phyloP scores from a whole-genome alignment of 2,329 filamentous ascomycete species.

The Diaporthe citrichinensis region DNA sequence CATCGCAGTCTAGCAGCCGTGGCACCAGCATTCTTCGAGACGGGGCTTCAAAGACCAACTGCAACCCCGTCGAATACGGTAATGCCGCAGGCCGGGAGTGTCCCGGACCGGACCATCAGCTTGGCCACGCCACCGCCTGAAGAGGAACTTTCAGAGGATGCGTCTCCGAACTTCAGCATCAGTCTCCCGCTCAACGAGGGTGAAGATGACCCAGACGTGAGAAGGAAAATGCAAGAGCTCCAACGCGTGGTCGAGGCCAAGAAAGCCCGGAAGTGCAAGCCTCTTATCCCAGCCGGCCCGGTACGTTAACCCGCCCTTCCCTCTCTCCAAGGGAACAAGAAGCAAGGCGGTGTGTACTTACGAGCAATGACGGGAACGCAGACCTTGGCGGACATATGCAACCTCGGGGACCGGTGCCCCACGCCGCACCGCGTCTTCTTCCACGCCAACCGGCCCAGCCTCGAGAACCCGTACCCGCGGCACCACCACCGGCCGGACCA shows the following conservation, averaged over 20 bases:
- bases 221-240: constrained; percentile 2
- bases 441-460: constrained; percentile 30
- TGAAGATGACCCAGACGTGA: constrained; percentile 36
- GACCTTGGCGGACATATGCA: constrained; percentile 19
- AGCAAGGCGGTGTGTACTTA: neutral
- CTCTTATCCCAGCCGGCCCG: constrained; percentile 5
- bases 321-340: no score
- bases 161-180: neutral
- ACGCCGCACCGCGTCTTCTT: constrained; percentile 34
- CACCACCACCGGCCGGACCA: constrained; percentile 37
- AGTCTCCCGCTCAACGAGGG: neutral
- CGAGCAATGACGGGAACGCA: neutral
- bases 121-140: constrained; percentile 13
- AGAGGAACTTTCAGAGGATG: neutral
- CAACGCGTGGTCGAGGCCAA: constrained; percentile 27
- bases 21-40: neutral
- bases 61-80: neutral
- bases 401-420: constrained; percentile 33
- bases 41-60: neutral
- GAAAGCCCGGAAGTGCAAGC: constrained; percentile 6
- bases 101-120: neutral
- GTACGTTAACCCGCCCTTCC: neutral
- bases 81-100: neutral
- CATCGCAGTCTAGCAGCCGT: constrained; percentile 9
- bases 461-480: constrained; percentile 28